A percentile compares a stretch with the other conserved stretches of the same genome.
Evolutionary conservation across 2,329 filamentous ascomycete species (phyloP).

Genomic region (Dactylellina sp.): DNA sequence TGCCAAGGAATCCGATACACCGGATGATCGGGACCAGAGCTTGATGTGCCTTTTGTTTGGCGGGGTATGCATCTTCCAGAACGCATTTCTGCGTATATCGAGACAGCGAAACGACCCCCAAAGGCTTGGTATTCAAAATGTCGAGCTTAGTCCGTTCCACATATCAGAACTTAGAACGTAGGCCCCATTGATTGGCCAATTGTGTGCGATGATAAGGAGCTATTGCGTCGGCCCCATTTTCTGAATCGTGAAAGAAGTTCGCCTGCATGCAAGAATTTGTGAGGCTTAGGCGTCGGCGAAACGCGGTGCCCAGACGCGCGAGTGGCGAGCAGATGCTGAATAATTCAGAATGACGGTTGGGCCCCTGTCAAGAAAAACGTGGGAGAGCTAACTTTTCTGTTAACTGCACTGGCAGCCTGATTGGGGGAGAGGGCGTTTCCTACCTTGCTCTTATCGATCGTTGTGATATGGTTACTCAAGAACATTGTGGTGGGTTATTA

Average conservation of each 20-base stretch:
- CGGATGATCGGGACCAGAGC: slow-evolving; percentile 1
- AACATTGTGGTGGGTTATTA: background rate
- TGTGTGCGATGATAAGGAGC: background rate
- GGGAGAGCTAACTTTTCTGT: too few relatives aligned
- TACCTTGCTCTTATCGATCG: background rate
- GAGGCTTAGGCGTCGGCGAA: slow-evolving; percentile 4
- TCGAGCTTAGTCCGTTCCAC: background rate
- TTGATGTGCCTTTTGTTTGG: background rate
- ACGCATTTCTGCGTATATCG: background rate
- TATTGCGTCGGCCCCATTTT: background rate
- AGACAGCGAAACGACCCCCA: background rate
- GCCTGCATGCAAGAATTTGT: too few relatives aligned
- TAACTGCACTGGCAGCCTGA: too few relatives aligned
- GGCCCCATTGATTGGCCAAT: background rate
- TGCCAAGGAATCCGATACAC: background rate
- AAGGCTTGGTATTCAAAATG: slow-evolving; percentile 8
- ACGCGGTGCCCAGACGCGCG: slow-evolving; percentile 12
- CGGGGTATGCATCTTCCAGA: background rate
- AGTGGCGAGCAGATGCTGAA: background rate
- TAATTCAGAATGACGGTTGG: background rate
- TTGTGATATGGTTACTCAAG: background rate
- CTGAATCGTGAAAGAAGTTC: too few relatives aligned
- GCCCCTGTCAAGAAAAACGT: slow-evolving; percentile 11
- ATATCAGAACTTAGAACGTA: too few relatives aligned
- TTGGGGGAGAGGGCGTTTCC: background rate